phyloP scores from a whole-genome alignment of 805 yeast genomes.

The Kodamaea sagamina region DNA sequence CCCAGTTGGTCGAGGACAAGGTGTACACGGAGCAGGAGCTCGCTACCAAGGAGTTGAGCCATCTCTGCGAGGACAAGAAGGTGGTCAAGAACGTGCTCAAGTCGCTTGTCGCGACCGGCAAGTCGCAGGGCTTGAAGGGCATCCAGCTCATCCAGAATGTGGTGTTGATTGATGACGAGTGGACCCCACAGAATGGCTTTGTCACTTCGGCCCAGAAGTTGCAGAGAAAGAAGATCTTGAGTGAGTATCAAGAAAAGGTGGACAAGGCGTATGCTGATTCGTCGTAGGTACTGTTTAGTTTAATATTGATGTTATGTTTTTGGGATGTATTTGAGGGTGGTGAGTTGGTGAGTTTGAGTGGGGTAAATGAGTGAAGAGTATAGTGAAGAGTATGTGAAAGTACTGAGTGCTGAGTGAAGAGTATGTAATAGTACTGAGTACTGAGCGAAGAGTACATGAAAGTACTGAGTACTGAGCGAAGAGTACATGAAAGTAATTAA shows the following conservation, averaged over 20 bases:
- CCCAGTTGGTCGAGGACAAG: slow-evolving; percentile 52
- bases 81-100: slow-evolving; percentile 56
- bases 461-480: too few species aligned
- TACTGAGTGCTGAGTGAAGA: too few species aligned
- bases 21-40: slow-evolving; percentile 49
- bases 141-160: slow-evolving; percentile 83
- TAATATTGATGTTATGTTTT: neutral
- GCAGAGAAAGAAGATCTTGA: slow-evolving; percentile 87
- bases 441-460: too few species aligned
- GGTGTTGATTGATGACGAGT: slow-evolving; percentile 81
- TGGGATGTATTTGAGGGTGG: neutral
- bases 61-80: slow-evolving; percentile 57
- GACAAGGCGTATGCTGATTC: slow-evolving; percentile 55
- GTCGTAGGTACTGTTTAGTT: slow-evolving; percentile 6
- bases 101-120: slow-evolving; percentile 71
- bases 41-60: slow-evolving; percentile 46
- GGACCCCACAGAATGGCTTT: slow-evolving; percentile 96
- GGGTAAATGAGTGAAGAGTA: too few species aligned
- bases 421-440: too few species aligned
- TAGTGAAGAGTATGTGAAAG: too few species aligned
- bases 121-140: slow-evolving; percentile 75
- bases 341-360: too few species aligned
- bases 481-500: too few species aligned
- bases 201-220: slow-evolving; percentile 96
- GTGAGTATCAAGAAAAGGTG: slow-evolving; percentile 64